Percentiles rank a stretch among this genome's conserved stretches.
These are phyloP conservation scores for Malus sylvestris DNA, from an alignment of 306 rosid genomes.

Conservation along the genomic window DNA sequence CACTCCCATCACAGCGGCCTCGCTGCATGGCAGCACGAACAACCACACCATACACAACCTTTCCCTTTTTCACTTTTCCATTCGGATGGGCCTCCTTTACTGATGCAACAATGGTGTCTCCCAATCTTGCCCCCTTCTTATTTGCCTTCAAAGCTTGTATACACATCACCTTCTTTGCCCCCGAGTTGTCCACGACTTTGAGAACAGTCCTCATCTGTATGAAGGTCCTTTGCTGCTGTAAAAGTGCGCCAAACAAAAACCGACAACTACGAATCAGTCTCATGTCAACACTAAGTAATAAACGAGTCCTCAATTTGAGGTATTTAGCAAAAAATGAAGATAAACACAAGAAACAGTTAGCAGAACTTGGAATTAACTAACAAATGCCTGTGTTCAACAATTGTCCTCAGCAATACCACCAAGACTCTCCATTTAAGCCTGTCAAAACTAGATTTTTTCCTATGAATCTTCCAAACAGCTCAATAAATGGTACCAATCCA, in stretches of 20 bases:
- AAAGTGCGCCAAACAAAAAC: not conserved
- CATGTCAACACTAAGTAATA: not conserved
- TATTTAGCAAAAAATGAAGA: not conserved
- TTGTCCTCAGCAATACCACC: too few relatives aligned
- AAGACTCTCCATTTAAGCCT: too few relatives aligned
- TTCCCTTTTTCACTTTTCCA: conserved; percentile 73
- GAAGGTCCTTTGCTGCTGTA: conserved; percentile 74
- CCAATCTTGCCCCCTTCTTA: conserved; percentile 84
- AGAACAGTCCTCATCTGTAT: conserved; percentile 91
- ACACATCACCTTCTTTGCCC: conserved; percentile 91
- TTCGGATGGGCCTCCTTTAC: conserved; percentile 91
- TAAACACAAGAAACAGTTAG: not conserved
- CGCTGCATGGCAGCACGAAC: conserved; percentile 69
- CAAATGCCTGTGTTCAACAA: too few relatives aligned
- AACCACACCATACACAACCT: conserved; percentile 60
- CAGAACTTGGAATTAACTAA: too few relatives aligned
- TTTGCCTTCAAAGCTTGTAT: conserved; percentile 79
- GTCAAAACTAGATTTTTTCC: not conserved
- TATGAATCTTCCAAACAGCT: not conserved
- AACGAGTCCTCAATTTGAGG: not conserved
- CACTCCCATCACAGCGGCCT: conserved; percentile 85
- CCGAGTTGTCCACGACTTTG: conserved; percentile 84
- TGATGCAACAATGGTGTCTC: conserved; percentile 83
- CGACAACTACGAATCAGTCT: not conserved
- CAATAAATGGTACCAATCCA: not conserved